Percentiles rank a stretch among this genome's conserved stretches.
Evolutionary conservation across 495 filamentous ascomycete genomes (phyloP).

Genomic region (Penicillium bovifimosum): DNA sequence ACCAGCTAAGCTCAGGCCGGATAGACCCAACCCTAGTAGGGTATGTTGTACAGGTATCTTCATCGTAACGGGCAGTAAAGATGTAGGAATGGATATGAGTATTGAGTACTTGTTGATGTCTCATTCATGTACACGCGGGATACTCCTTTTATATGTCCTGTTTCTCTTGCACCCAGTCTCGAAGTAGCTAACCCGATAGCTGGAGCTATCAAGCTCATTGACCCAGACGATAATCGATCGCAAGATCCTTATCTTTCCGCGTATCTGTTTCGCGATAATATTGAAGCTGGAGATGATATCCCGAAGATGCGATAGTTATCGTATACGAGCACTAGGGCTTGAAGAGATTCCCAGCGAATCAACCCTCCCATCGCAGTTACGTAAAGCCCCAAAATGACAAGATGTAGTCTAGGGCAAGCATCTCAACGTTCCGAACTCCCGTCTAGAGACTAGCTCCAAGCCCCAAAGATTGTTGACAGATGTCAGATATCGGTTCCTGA

Average conservation of each 20-base stretch:
- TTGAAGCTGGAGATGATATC: background rate
- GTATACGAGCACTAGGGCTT: background rate
- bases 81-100: background rate
- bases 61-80: background rate
- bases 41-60: constrained; percentile 3
- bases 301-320: background rate
- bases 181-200: background rate
- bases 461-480: background rate
- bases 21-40: constrained; percentile 10
- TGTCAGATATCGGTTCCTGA: no score
- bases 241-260: background rate
- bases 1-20: constrained; percentile 9
- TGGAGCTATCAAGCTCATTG: background rate
- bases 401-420: background rate
- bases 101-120: background rate
- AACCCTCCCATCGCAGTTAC: background rate
- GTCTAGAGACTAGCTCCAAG: background rate
- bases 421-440: background rate
- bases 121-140: background rate
- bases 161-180: background rate
- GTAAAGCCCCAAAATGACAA: background rate
- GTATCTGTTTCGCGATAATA: background rate
- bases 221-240: no score
- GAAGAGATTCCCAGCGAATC: background rate
- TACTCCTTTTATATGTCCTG: background rate